A percentile compares a stretch with the other conserved stretches of the same genome.
Evolutionary conservation across 306 rosid genomes (phyloP).

Genomic region (Pachyrhizus erosus): DNA sequence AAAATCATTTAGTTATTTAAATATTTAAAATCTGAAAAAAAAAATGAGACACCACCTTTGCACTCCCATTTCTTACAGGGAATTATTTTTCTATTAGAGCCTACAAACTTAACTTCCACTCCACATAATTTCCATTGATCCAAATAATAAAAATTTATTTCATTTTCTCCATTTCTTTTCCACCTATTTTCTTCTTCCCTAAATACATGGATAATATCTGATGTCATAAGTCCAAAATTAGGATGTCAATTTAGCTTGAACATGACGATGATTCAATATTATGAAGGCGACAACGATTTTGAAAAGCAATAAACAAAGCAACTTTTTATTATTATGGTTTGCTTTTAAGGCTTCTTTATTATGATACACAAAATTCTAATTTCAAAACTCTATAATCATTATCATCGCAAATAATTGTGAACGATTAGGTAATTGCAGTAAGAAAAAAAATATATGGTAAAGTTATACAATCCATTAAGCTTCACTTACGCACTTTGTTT

Average conservation of each 20-base stretch:
- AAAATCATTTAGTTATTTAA: no score
- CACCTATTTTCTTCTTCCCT: no score
- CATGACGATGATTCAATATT: background rate
- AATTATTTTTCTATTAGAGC: no score
- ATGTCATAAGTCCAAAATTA: background rate
- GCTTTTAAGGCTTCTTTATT: conserved; percentile 5
- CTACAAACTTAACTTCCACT: no score
- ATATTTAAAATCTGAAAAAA: no score
- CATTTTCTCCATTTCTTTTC: no score
- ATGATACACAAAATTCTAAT: background rate
- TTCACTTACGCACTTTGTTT: background rate
- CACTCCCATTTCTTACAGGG: no score
- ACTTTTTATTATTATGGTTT: background rate
- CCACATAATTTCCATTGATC: no score
- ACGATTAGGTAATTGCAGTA: background rate
- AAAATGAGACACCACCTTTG: no score
- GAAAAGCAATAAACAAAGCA: background rate
- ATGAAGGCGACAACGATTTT: conserved; percentile 18
- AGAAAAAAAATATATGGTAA: background rate
- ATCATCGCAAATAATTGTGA: background rate
- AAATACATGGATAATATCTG: background rate
- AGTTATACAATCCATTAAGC: background rate
- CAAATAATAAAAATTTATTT: no score
- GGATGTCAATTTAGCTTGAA: background rate
- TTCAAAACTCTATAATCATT: background rate